phyloP scores from a whole-genome alignment of 371 early-diverging fungal genomes.

The Batrachochytrium dendrobatidis region DNA sequence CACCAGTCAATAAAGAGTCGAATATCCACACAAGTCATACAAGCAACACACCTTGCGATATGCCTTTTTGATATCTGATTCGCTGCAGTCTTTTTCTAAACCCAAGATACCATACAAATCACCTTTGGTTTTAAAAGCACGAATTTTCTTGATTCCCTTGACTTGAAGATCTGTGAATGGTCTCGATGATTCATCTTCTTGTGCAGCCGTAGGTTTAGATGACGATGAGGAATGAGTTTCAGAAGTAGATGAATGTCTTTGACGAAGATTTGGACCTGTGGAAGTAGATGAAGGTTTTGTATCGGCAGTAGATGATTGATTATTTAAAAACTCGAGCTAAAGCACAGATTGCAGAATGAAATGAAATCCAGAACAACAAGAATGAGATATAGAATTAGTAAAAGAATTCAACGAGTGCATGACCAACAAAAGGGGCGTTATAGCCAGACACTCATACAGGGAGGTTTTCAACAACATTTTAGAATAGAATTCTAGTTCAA shows the following conservation, averaged over 20 bases:
- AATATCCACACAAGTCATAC: background rate
- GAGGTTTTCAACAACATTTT: too few species aligned
- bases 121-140: constrained; percentile 49
- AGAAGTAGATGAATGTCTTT: constrained; percentile 15
- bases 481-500: too few species aligned
- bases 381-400: background rate
- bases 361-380: background rate
- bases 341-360: background rate
- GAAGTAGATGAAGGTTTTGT: constrained; percentile 9
- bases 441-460: too few species aligned
- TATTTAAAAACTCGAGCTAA: background rate
- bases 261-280: constrained; percentile 12
- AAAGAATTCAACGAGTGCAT: background rate
- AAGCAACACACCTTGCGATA: constrained; percentile 72
- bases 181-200: constrained; percentile 30
- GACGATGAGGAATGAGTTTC: constrained; percentile 12
- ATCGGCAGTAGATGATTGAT: background rate
- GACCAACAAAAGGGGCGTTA: background rate
- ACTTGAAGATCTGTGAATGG: constrained; percentile 75
- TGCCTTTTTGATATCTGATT: constrained; percentile 89
- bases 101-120: constrained; percentile 90
- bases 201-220: constrained; percentile 16
- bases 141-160: constrained; percentile 68
- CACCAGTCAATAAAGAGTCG: background rate
- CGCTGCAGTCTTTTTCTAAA: constrained; percentile 68